A percentile compares a stretch with the other conserved stretches of the same genome.
phyloP scores from a whole-genome alignment of 305 asterid genomes.

The Andrographis paniculata region DNA sequence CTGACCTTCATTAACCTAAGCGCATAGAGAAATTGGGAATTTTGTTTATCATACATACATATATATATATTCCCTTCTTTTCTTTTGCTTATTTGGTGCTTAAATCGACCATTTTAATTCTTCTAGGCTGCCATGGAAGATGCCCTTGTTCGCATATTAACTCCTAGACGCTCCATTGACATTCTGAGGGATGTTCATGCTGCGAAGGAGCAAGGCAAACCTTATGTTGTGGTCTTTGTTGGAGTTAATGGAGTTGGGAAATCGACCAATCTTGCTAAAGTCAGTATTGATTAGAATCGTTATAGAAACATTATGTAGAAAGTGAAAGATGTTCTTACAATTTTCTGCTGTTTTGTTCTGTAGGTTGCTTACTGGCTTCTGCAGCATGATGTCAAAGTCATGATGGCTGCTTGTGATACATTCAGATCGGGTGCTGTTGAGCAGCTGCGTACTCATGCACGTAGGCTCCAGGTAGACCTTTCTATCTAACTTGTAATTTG shows the following conservation, averaged over 20 bases:
- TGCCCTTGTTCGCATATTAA: conserved; percentile 91
- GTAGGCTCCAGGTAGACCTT: conserved; percentile 76
- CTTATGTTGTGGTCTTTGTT: conserved; percentile 91
- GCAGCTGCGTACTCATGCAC: conserved; percentile 96
- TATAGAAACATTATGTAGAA: conserved; percentile 3
- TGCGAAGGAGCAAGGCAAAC: conserved; percentile 88
- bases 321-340: conserved; percentile 6
- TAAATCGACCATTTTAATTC: conserved; percentile 15
- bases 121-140: conserved; percentile 92
- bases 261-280: conserved; percentile 98
- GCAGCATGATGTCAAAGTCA: conserved; percentile 72
- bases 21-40: not conserved
- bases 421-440: conserved; percentile 99
- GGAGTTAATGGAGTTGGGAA: conserved; percentile 99
- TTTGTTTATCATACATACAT: too few species aligned
- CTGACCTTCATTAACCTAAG: not conserved
- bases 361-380: conserved; percentile 98
- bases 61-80: not conserved
- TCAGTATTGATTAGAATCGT: conserved; percentile 18
- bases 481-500: not conserved
- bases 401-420: conserved; percentile 99
- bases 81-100: not conserved
- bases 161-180: conserved; percentile 93
- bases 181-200: conserved; percentile 92
- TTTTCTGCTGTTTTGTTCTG: conserved; percentile 7